Conservation (phyloP, 805 yeast genomes). For the Metschnikowia noctiluminum region DNA sequence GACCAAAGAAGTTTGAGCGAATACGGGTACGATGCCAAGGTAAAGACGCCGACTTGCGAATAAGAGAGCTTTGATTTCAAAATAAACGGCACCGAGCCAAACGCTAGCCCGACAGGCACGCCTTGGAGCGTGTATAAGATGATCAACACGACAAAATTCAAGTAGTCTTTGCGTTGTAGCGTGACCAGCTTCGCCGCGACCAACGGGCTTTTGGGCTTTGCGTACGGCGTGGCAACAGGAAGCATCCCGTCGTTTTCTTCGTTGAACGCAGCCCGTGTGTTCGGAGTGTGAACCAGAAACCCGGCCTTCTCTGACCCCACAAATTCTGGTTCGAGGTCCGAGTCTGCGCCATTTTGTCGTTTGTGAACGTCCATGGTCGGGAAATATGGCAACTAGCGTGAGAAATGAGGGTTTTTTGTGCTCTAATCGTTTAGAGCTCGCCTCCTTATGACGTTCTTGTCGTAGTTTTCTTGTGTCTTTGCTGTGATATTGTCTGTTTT, state of each 20-base stretch:
- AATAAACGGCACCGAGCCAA: slow-evolving; percentile 90
- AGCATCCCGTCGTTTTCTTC: slow-evolving; percentile 36
- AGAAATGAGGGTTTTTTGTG: too few species aligned
- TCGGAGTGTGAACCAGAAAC: slow-evolving; percentile 2
- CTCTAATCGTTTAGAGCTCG: too few species aligned
- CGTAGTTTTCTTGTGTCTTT: too few species aligned
- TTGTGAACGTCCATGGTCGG: slow-evolving; percentile 16
- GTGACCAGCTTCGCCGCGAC: neutral
- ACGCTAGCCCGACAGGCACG: slow-evolving; percentile 93
- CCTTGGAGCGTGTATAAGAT: slow-evolving; percentile 85
- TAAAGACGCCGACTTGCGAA: slow-evolving; percentile 86
- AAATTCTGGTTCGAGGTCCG: neutral
- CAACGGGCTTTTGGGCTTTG: neutral
- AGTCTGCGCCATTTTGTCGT: slow-evolving; percentile 2
- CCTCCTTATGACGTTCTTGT: neutral
- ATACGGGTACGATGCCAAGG: slow-evolving; percentile 93
- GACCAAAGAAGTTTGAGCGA: slow-evolving; percentile 92
- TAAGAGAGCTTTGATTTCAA: slow-evolving; percentile 79
- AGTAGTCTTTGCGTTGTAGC: slow-evolving; percentile 13
- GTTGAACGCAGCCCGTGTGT: slow-evolving; percentile 23
- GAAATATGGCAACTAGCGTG: neutral
- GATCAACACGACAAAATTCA: slow-evolving; percentile 59
- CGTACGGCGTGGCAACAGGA: slow-evolving; percentile 18
- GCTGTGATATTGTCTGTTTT: too few species aligned
- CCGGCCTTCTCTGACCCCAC: slow-evolving; percentile 5